phyloP scores from a whole-genome alignment of 176 grass and related monocot genomes.

The Ensete ventricosum region DNA sequence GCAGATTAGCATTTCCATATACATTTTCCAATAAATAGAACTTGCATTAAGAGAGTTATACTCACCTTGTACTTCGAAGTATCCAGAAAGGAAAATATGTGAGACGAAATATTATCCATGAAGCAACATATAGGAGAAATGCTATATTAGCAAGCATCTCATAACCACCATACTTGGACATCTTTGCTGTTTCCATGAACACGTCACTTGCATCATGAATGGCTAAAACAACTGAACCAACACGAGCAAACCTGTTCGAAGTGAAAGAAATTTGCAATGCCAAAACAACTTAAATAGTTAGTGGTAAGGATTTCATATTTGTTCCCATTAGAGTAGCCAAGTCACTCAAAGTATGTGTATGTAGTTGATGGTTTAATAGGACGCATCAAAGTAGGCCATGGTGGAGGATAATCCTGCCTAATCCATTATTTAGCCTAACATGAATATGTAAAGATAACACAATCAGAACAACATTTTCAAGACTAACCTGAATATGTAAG shows the following conservation, averaged over 20 bases:
- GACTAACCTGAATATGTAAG: conserved; percentile 8
- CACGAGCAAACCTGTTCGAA: conserved; percentile 58
- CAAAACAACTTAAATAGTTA: too few relatives aligned
- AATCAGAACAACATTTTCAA: neutral
- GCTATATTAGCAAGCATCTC: conserved; percentile 46
- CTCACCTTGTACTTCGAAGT: conserved; percentile 70
- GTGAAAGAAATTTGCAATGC: conserved; percentile 8
- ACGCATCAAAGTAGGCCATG: too few relatives aligned
- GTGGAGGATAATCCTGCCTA: neutral
- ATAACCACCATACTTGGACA: conserved; percentile 80
- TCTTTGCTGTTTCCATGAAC: conserved; percentile 85
- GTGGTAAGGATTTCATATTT: too few relatives aligned
- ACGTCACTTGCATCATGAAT: conserved; percentile 88
- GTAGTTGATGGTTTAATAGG: too few relatives aligned
- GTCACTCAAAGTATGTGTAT: too few relatives aligned
- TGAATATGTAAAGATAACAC: neutral
- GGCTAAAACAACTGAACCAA: conserved; percentile 66
- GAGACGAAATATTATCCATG: conserved; percentile 80
- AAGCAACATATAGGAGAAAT: conserved; percentile 69
- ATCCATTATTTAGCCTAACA: neutral
- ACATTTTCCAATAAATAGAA: too few relatives aligned
- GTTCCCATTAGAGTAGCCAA: too few relatives aligned
- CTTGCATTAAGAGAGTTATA: conserved; percentile 17
- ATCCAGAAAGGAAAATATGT: conserved; percentile 82
- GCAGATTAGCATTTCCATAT: too few relatives aligned